Evolutionary conservation across 129 eudicot species (phyloP), one percentile per base, ranked within the genome.

Genomic region (Oenanthe sinensis): DNA sequence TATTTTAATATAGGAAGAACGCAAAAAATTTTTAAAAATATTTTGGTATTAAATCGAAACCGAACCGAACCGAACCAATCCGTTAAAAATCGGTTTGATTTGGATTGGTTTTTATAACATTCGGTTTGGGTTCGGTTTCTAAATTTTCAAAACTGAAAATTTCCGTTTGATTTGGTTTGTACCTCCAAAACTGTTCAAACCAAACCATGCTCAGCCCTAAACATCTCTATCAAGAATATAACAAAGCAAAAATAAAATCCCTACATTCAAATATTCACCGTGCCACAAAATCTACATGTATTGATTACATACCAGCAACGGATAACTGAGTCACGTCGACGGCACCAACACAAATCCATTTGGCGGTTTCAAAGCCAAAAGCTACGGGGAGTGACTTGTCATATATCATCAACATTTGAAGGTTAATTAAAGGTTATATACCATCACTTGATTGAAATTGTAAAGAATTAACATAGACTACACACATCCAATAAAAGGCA

Each of bases 321-420:
- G 96, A 95, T 83, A 95, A 76, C 83, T 90, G 96, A 87, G 97
- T 92, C 76, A 95, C 82, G 87, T 95, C 97, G 24, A 95, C 92
- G 62, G 99, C 94, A 63, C 96, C 99, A 83, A 95, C 97, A 69
- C 99, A 92, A 78, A 92, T 95, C 99, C 99, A 95, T 80, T 92
- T 95, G 63, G 97, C 96, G 80, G 95, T 79, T 85, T 95, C 99
- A 65, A 87, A 60, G 69, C 99, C 99, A 90, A 95, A 95, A 84
- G 96, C 99, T 77, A 95, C 99, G 0, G 96, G 99, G 83, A 95
- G 89, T 43, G 99, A 95, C 97, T 95, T 88, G 28, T 63, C 52
- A 82, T 39, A 81, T 44, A 80, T 79, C 80, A 89, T 80, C 48
- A 74, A 33, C 76, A 85, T 12, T 60, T 30, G 46, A 60, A 71